phyloP scores from a whole-genome alignment of 306 rosid genomes.

The Medicago lupulina region DNA sequence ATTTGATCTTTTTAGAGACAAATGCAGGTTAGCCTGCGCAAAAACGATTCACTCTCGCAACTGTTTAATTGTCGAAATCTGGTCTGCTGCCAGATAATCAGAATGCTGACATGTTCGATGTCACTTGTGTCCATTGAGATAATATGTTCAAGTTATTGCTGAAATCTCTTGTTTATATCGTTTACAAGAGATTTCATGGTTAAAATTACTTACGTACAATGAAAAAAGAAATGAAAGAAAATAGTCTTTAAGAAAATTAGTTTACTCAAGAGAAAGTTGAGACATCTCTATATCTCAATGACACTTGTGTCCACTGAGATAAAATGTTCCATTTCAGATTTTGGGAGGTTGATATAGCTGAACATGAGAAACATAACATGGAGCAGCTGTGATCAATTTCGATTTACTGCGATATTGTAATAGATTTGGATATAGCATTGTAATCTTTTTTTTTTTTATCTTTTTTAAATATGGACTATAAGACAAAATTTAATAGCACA shows the following conservation, averaged over 20 bases:
- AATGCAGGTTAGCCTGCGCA: not conserved
- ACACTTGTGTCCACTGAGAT: not conserved
- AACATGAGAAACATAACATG: not conserved
- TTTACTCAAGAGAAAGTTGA: not conserved
- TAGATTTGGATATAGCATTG: not conserved
- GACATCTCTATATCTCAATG: not conserved
- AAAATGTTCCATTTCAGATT: not conserved
- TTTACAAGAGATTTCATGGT: not conserved
- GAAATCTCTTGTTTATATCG: too few species aligned
- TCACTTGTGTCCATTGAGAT: not conserved
- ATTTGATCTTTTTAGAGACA: conserved; percentile 15
- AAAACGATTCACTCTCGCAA: conserved; percentile 24
- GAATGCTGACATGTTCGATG: not conserved
- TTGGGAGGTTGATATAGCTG: not conserved
- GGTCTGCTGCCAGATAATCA: not conserved
- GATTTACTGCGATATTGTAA: too few species aligned
- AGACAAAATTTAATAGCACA: not conserved
- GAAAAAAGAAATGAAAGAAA: not conserved
- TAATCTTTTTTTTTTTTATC: not conserved
- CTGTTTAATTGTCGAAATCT: not conserved
- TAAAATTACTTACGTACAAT: not conserved
- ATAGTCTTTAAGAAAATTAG: conserved; percentile 1
- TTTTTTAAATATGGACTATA: not conserved
- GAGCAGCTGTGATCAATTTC: too few species aligned
- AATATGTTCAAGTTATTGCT: not conserved